phyloP scores from a whole-genome alignment of 768 basidiomycete genomes.

The Agaricus subrufescens region DNA sequence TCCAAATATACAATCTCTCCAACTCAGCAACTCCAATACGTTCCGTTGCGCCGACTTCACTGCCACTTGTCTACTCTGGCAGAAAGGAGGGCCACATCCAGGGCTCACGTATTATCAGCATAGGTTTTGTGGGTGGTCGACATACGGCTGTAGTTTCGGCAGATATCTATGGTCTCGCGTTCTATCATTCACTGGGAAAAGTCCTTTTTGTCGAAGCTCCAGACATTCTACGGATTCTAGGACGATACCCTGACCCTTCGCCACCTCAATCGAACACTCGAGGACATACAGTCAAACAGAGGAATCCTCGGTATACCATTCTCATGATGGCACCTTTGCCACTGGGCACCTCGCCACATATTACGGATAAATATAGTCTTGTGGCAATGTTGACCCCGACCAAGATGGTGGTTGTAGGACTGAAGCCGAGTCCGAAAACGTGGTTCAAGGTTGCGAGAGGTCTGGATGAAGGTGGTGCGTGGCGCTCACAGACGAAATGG shows the following conservation, averaged over 20 bases:
- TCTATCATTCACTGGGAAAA: slow-evolving; percentile 92
- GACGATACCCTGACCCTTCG: slow-evolving; percentile 68
- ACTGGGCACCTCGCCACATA: slow-evolving; percentile 65
- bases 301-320: slow-evolving; percentile 58
- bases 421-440: slow-evolving; percentile 89
- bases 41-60: slow-evolving; percentile 62
- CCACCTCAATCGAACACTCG: slow-evolving; percentile 12
- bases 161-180: slow-evolving; percentile 88
- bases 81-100: slow-evolving; percentile 82
- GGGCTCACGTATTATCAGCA: slow-evolving; percentile 72
- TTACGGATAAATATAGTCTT: slow-evolving; percentile 75
- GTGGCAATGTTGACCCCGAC: slow-evolving; percentile 84
- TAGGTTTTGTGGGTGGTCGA: slow-evolving; percentile 86
- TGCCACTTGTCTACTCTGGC: slow-evolving; percentile 66
- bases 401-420: slow-evolving; percentile 89
- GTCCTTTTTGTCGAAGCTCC: slow-evolving; percentile 93
- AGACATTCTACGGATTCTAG: slow-evolving; percentile 90
- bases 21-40: slow-evolving; percentile 66
- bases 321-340: slow-evolving; percentile 82
- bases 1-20: slow-evolving; percentile 82
- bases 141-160: slow-evolving; percentile 92
- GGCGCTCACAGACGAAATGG: slow-evolving; percentile 40
- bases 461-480: slow-evolving; percentile 36
- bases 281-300: slow-evolving; percentile 33
- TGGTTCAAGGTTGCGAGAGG: slow-evolving; percentile 78